Evolutionary conservation across 1,139 yeast species (phyloP).

Genomic region (Lodderomyces metapsilosis): DNA sequence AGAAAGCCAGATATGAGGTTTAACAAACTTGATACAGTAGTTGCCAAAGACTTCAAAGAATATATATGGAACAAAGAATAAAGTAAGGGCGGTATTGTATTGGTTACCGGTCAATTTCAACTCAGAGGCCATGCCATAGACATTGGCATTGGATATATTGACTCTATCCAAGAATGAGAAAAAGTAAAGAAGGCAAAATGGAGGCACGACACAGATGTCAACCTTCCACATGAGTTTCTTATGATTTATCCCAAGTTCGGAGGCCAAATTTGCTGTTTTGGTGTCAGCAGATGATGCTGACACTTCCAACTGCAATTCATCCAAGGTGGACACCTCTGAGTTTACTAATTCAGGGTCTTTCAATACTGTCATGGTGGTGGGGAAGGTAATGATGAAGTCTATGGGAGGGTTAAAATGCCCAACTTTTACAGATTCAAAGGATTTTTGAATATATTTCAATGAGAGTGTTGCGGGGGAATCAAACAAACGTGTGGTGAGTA

Average conservation of each 20-base stretch:
- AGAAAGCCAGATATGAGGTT: constrained; percentile 66
- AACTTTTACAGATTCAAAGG: no score
- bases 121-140: constrained; percentile 59
- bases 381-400: no score
- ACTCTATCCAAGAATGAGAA: constrained; percentile 71
- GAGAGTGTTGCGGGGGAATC: no score
- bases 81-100: constrained; percentile 61
- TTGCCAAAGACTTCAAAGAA: constrained; percentile 68
- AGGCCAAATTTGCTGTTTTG: constrained; percentile 28
- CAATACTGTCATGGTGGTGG: no score
- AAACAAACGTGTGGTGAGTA: no score
- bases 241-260: constrained; percentile 37
- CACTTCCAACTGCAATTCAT: neutral
- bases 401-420: no score
- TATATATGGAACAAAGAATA: constrained; percentile 72
- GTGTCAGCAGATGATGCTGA: constrained; percentile 14
- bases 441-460: no score
- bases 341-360: constrained; percentile 1
- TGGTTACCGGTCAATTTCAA: constrained; percentile 55
- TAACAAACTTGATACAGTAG: constrained; percentile 54
- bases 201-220: constrained; percentile 66
- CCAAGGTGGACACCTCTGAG: constrained; percentile 1
- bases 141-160: constrained; percentile 71
- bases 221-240: constrained; percentile 57
- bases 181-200: constrained; percentile 66